Evolutionary conservation across 1,139 yeast species (phyloP), one percentile per base, ranked within the genome.

Genomic region (Trichomonascaceae sp.): DNA sequence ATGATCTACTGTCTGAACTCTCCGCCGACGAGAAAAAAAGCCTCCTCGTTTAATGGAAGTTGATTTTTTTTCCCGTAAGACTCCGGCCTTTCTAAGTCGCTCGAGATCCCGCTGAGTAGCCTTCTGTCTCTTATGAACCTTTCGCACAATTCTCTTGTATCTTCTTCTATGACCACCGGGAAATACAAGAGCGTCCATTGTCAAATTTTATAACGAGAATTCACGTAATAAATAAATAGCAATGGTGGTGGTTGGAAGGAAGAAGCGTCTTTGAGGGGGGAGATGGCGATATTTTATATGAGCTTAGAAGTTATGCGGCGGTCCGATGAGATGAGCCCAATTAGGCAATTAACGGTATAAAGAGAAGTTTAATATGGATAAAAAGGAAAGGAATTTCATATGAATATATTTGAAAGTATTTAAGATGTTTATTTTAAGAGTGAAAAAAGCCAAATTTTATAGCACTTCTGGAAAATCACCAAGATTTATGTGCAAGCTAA

Each of bases 131-230:
- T 43, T 45, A 19, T 38, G 22, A 10, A 50, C 39, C 20, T 47
- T 39, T 32, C 44, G n/a, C 13, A 38, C 27, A 15, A 38, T 36
- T 45, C 45, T 18, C 36, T 45, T 50, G 19, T 32, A 45, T 44
- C 24, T 18, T 43, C 52, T 32, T 19, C 52, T 47, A 12, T 43
- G 39, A 15, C 49, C 32, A 6, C 48, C 43, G 12, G 52, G 49
- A 19, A 50, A 50, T 13, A 50, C 20, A 41, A 50, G 32, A 38
- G 52, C 49, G n/a, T 50, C 49, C 15, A 45, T 36, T 36, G 41
- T 13, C 17, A 9, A 9, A 9, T 36, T n/a, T n/a, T 36, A 36
- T 12, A 36, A 36, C 41, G 41, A 36, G 41, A 36, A 36, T 36
- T 13, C 41, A 36, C 41, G 41, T 13, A n/a, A 36, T 22, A 36